Evolutionary conservation across 1,139 yeast species (phyloP), one percentile per base, ranked within the genome.

Genomic region (Torulaspora globosa): DNA sequence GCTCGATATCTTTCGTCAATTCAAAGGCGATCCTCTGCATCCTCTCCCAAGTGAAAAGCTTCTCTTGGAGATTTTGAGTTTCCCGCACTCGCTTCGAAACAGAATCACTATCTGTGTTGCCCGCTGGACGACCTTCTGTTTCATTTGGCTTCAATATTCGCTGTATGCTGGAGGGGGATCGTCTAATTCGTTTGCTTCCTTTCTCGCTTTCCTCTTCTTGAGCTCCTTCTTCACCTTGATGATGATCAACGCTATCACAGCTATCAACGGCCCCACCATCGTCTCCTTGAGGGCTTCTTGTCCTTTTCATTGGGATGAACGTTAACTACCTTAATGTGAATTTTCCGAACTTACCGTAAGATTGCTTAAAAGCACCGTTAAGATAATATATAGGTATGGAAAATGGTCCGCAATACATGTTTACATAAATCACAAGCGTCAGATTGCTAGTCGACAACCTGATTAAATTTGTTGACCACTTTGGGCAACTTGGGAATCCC

Each of bases 1-100:
- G 36, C 5, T 61, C 62, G 5, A 49, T 54, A 37, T 63, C 68
- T 5, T 60, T 63, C 15, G 61, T 59, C 41, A 67, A 50, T 31
- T 64, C 62, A 44, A 60, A 67, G 24, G 68, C 66, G 12, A 55
- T 48, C 36, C 62, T 60, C 31, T 67, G 70, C 63, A 66, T 55
- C 28, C 40, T 56, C 15, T 51, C 54, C 38, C 62, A 41, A 1
- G 43, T 41, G 10, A 51, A 51, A 18, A 42, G 49, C 47, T 58
- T 40, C 15, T 49, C 49, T 26, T 53, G 55, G 2, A 52, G 45
- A 5, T 55, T 51, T 14, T 58, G 29, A 8, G 37, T 32, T 19
- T 26, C 31, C 12, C 49, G 39, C 10, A 36, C 31, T 29, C 69
- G 47, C 23, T 37, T 50, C 28, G 63, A 53, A 47, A 53, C 68